Base-by-base conservation (phyloP, 768 basidiomycete genomes). In the Ramaria rubella region DNA sequence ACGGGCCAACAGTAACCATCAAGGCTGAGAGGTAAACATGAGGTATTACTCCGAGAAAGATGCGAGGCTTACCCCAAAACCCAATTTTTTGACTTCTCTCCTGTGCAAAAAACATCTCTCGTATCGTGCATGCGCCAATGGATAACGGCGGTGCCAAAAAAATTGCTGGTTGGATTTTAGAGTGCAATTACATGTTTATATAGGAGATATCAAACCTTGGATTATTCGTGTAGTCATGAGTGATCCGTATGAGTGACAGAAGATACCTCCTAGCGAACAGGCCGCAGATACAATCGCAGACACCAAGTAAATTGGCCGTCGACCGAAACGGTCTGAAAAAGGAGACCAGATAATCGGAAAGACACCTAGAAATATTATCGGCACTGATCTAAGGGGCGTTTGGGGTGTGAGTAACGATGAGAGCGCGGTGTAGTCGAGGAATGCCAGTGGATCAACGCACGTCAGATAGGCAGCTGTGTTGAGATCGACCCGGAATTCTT, bases 201-300 rank as follows among this genome's bases (percentile, higher is more conserved):
- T 52, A 21, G 33, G n/a, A 52, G 24, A 33, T 33, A 36, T 3
- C 19, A 42, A 31, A 52, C 50, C 50, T 17, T 52, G 50, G 24
- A 52, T 5, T 33, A 33, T 40, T n/a, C 50, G 33, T 7, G 50
- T 52, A 14, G 36, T 40, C 50, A 52, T 52, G 31, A 52, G 50
- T 24, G 50, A 17, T 27, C 27, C 50, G 26, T 52, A 52, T 29
- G 50, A 52, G 36, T 52, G 50, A 21, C 50, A 52, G 24, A 52
- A 52, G 33, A 27, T 40, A n/a, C 50, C 50, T 4, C 17, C 15
- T n/a, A 52, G 11, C 23, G 50, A 21, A 40, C 50, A 52, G n/a
- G 24, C 31, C 14, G 50, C 50, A 21, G 31, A 31, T 19, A 52
- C 27, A 21, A 52, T 36, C 17, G 30, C 33, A 36, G 50, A 52